Evolutionary conservation across 257 asterid species (phyloP), one percentile per base, ranked within the genome.

Genomic region (Solanum rostratum): DNA sequence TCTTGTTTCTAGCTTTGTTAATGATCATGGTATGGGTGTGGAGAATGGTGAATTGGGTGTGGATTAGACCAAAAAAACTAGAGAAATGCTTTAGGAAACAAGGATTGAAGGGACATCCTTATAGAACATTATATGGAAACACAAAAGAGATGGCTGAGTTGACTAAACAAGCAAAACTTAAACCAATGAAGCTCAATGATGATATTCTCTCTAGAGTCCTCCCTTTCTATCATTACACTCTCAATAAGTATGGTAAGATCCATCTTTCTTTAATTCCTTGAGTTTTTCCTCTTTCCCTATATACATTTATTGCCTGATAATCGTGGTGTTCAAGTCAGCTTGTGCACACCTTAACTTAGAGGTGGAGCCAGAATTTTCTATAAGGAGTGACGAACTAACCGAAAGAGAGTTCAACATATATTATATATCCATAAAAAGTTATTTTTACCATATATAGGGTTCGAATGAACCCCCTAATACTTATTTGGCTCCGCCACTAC

Each of bases 21-120:
- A 22, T 80, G 29, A 24, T 83, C 20, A 13, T 84, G 57, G 55
- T 63, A 45, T 85, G 85, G 92, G 79, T 60, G n/a, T 88, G 88
- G 89, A 89, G 83, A 81, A 79, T 90, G 24, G 83, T 78, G 71
- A 84, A 90, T 37, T 93, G 97, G 95, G 86, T 87, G 76, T 88
- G 92, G 91, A 57, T 93, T 59, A 85, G 76, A 41, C 97, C 97
- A 3, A 89, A 82, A 79, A 87, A 37, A 84, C 52, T 84, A 10
- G 97, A 91, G 30, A 89, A 85, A 9, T 82, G 41, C 16, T 91
- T 91, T 6, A 80, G 92, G 83, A 80, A 83, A 15, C 93, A 91
- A 89, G 95, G 97, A 3, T 80, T 93, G n/a, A 79, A 52, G 1
- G 95, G 97, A 9, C 91, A 89, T 83, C 69, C 93, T 5, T 93